phyloP scores from a whole-genome alignment of 2,329 filamentous ascomycete genomes.

The Ophioceras dolichostomum region DNA sequence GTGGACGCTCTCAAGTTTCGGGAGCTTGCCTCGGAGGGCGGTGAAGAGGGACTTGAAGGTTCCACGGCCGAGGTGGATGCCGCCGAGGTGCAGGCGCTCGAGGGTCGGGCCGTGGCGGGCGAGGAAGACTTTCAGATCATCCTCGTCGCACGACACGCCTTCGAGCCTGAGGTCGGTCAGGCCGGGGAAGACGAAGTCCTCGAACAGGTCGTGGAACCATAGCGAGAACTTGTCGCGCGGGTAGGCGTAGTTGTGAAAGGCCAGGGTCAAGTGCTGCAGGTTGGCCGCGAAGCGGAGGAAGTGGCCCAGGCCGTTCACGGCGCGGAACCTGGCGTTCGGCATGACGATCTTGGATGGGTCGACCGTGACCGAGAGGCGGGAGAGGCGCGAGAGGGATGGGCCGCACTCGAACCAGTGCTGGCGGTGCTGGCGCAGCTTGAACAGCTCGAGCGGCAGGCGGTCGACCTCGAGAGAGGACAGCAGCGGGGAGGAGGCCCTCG shows the following conservation, averaged over 20 bases:
- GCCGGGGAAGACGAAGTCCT: conserved; percentile 20
- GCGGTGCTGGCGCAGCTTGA: conserved; percentile 22
- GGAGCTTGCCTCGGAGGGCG: conserved; percentile 21
- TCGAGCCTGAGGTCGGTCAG: conserved; percentile 29
- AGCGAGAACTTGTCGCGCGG: conserved; percentile 26
- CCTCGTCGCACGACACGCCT: conserved; percentile 29
- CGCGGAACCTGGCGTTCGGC: conserved; percentile 22
- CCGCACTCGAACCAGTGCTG: conserved; percentile 28
- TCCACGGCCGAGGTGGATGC: conserved; percentile 30
- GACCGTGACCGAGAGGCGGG: conserved; percentile 24
- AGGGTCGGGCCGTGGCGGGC: conserved; percentile 25
- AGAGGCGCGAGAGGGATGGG: conserved; percentile 25
- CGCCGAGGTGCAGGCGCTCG: conserved; percentile 29
- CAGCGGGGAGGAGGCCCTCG: conserved; percentile 4
- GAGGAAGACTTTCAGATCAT: conserved; percentile 29
- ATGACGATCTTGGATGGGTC: conserved; percentile 24
- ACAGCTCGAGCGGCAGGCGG: conserved; percentile 29
- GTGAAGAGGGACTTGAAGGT: conserved; percentile 29
- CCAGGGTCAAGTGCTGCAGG: conserved; percentile 24
- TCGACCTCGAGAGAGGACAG: conserved; percentile 27
- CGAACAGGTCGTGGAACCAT: conserved; percentile 25
- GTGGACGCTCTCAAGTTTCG: conserved; percentile 26
- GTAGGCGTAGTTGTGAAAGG: conserved; percentile 26
- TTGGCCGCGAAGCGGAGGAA: conserved; percentile 25
- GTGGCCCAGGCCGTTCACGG: conserved; percentile 29